Conservation (phyloP, 2,329 filamentous ascomycete genomes). For the Mariannaea elegans region DNA sequence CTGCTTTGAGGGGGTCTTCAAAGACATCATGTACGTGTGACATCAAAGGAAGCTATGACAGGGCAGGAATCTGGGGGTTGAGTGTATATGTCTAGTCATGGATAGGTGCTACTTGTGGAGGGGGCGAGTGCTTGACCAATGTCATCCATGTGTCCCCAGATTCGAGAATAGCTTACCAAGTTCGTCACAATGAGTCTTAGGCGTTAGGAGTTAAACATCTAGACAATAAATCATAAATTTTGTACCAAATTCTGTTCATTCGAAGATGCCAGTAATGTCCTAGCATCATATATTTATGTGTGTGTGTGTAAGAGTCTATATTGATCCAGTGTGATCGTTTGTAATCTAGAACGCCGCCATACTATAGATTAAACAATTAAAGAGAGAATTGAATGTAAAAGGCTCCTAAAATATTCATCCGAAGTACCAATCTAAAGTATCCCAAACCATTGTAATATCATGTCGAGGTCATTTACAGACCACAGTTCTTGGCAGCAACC, state of each 20-base stretch:
- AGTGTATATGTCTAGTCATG: neutral
- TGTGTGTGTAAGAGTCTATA: conserved; percentile 27
- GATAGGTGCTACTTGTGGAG: neutral
- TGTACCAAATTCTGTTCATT: neutral
- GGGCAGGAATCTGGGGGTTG: neutral
- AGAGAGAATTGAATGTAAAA: conserved; percentile 19
- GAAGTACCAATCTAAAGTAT: no score
- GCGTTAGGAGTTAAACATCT: neutral
- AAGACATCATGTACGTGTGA: neutral
- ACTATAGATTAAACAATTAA: conserved; percentile 38
- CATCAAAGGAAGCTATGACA: neutral
- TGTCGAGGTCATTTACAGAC: conserved; percentile 37
- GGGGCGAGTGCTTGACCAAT: neutral
- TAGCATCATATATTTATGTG: neutral
- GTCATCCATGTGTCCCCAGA: neutral
- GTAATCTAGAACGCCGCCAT: conserved; percentile 35
- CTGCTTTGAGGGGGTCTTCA: neutral
- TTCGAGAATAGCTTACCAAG: neutral
- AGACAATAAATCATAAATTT: neutral
- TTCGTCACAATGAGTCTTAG: neutral
- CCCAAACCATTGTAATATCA: no score
- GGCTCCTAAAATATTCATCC: neutral
- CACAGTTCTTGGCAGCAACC: conserved; percentile 49
- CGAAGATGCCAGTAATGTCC: no score
- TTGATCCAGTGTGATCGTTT: conserved; percentile 33